Evolutionary conservation across 2,329 filamentous ascomycete genomes (phyloP).

Genomic region (Alternaria atra): DNA sequence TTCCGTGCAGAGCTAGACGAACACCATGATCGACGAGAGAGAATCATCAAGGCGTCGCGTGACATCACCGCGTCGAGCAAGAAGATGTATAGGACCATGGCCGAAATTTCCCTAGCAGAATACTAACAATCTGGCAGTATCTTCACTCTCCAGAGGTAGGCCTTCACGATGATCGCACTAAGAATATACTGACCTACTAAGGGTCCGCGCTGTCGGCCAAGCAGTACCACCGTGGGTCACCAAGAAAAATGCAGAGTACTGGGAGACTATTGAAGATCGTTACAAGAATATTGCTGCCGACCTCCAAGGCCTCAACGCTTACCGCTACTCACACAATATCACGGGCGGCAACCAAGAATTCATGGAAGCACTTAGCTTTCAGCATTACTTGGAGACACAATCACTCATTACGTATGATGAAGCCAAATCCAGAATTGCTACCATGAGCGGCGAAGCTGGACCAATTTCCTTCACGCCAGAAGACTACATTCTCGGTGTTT

Average conservation of each 20-base stretch:
- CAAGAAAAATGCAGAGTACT: constrained; percentile 74
- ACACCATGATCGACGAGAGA: constrained; percentile 91
- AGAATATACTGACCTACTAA: constrained; percentile 45
- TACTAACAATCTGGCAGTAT: constrained; percentile 64
- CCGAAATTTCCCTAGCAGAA: neutral
- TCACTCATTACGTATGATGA: constrained; percentile 74
- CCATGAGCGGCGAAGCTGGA: constrained; percentile 50
- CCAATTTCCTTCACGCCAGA: constrained; percentile 75
- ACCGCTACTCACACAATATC: constrained; percentile 82
- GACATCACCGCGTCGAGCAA: constrained; percentile 96
- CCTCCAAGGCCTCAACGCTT: constrained; percentile 78
- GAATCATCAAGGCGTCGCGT: constrained; percentile 86
- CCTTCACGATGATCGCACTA: neutral
- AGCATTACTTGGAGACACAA: constrained; percentile 84
- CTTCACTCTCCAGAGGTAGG: constrained; percentile 80
- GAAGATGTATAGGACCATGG: constrained; percentile 76
- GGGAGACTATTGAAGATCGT: constrained; percentile 74
- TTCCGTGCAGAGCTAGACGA: constrained; percentile 91
- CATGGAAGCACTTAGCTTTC: constrained; percentile 89
- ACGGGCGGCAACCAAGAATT: constrained; percentile 88
- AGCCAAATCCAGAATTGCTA: constrained; percentile 54
- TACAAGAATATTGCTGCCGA: constrained; percentile 76
- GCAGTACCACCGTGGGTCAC: constrained; percentile 73
- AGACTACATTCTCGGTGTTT: constrained; percentile 90
- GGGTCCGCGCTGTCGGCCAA: constrained; percentile 68